phyloP scores from a whole-genome alignment of 768 basidiomycete genomes.

The Suillus sp. region DNA sequence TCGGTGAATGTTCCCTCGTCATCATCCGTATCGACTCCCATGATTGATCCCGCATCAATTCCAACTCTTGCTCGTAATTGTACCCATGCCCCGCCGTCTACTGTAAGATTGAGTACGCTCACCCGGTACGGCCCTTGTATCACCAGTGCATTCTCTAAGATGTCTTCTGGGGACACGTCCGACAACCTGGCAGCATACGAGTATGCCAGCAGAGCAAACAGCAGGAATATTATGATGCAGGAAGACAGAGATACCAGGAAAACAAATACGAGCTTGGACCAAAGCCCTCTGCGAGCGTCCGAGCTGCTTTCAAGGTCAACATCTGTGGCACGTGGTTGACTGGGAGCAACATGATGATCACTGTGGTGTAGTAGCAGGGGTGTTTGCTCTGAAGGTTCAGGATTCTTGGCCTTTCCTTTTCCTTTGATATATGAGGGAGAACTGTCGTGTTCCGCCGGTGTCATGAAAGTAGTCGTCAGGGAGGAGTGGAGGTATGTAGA shows the following conservation, averaged over 20 bases:
- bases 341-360: constrained; percentile 26
- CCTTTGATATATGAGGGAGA: constrained; percentile 24
- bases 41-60: constrained; percentile 63
- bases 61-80: constrained; percentile 59
- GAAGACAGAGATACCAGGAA: constrained; percentile 60
- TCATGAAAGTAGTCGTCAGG: constrained; percentile 24
- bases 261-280: constrained; percentile 42
- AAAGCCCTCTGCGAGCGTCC: constrained; percentile 30
- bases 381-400: constrained; percentile 31
- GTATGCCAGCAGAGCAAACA: constrained; percentile 58
- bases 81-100: constrained; percentile 60
- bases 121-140: constrained; percentile 63
- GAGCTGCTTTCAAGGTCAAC: constrained; percentile 24
- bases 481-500: background rate
- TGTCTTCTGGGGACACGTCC: constrained; percentile 54
- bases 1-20: constrained; percentile 47
- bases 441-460: constrained; percentile 20
- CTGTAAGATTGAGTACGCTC: constrained; percentile 62
- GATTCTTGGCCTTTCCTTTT: constrained; percentile 27
- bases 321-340: constrained; percentile 16
- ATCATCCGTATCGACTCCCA: constrained; percentile 53
- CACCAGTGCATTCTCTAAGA: constrained; percentile 56
- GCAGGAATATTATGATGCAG: constrained; percentile 46
- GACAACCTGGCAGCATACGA: constrained; percentile 64
- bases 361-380: constrained; percentile 25